Percentiles rank a stretch among this genome's conserved stretches.
Evolutionary conservation across 257 asterid species (phyloP).

Genomic region (Capsicum pubescens): DNA sequence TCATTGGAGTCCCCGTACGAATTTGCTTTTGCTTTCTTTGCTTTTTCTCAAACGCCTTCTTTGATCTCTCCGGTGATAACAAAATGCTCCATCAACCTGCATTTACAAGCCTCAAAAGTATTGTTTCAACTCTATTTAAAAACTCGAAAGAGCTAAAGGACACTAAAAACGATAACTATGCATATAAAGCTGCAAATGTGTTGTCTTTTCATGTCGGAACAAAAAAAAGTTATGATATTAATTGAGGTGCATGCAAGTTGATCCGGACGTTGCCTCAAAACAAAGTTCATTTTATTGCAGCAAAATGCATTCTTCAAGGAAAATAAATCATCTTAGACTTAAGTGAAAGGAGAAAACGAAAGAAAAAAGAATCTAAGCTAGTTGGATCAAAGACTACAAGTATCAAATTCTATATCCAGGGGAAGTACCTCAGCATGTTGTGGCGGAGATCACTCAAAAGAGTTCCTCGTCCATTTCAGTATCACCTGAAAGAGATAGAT

Average conservation of each 20-base stretch:
- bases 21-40: constrained; percentile 85
- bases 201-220: no score
- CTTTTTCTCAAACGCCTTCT: constrained; percentile 71
- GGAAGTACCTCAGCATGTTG: constrained; percentile 11
- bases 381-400: background rate
- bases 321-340: background rate
- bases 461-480: constrained; percentile 17
- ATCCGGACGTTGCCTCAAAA: no score
- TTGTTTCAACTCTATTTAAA: background rate
- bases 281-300: background rate
- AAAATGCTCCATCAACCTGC: constrained; percentile 91
- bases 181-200: no score
- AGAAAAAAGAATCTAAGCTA: no score
- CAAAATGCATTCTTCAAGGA: background rate
- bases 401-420: background rate
- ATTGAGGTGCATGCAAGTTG: no score
- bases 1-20: constrained; percentile 68
- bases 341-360: background rate
- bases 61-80: constrained; percentile 80
- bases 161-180: background rate
- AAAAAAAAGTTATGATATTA: no score
- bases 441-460: background rate
- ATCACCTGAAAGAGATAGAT: background rate
- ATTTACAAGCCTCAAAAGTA: constrained; percentile 20
- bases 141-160: background rate